phyloP scores from a whole-genome alignment of 2,329 filamentous ascomycete genomes.

The Ophiostoma fasciatum region DNA sequence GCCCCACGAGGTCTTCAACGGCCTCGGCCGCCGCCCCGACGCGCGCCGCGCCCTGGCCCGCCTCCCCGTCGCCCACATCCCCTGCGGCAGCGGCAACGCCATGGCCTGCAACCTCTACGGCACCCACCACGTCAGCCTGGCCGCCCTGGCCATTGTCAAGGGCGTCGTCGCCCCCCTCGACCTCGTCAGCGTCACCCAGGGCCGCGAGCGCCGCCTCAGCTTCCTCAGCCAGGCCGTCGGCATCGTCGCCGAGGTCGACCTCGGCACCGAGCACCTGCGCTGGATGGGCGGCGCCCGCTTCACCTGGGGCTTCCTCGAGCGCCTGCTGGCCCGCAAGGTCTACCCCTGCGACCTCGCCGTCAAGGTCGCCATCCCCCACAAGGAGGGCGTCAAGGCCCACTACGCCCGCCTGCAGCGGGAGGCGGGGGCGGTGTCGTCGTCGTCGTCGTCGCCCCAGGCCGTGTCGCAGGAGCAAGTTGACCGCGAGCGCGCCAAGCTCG shows the following conservation, averaged over 20 bases:
- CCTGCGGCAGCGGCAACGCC: constrained; percentile 87
- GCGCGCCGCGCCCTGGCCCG: constrained; percentile 59
- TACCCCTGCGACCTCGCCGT: constrained; percentile 85
- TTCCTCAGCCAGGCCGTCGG: constrained; percentile 87
- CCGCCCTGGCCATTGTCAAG: constrained; percentile 76
- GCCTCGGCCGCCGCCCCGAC: constrained; percentile 62
- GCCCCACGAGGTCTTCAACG: constrained; percentile 90
- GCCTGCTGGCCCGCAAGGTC: constrained; percentile 58
- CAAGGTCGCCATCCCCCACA: constrained; percentile 67
- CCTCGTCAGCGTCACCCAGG: constrained; percentile 76
- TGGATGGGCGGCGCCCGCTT: constrained; percentile 89
- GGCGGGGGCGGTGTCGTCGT: too few relatives aligned
- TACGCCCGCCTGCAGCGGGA: constrained; percentile 28
- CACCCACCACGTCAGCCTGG: constrained; percentile 57
- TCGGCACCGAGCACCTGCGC: constrained; percentile 77
- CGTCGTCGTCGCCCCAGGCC: too few relatives aligned
- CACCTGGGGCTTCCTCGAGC: constrained; percentile 66
- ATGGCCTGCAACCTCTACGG: constrained; percentile 85
- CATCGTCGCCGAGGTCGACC: constrained; percentile 77
- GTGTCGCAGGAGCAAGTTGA: background rate
- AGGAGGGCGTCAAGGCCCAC: constrained; percentile 56
- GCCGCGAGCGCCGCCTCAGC: constrained; percentile 56
- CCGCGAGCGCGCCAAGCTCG: constrained; percentile 2
- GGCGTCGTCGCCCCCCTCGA: constrained; percentile 74
- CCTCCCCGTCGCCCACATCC: constrained; percentile 73